phyloP scores from a whole-genome alignment of 306 rosid species.

The Prinsepia uniflora region DNA sequence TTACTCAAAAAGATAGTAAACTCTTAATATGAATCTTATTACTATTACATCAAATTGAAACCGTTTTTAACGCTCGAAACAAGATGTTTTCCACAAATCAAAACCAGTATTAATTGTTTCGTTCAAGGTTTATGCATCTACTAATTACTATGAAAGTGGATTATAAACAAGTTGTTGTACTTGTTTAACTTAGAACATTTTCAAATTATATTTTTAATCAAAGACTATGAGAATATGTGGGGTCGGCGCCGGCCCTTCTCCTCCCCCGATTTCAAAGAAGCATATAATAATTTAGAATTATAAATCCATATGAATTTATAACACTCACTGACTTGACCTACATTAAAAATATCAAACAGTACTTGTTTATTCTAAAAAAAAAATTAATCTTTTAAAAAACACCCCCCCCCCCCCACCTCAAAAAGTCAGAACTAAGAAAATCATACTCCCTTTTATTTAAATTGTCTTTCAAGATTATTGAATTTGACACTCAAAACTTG shows the following conservation, averaged over 20 bases:
- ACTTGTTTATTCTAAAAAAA: not conserved
- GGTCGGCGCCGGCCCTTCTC: constrained; percentile 65
- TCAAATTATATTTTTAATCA: not conserved
- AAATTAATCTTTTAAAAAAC: not conserved
- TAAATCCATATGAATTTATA: not conserved
- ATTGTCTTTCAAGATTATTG: not conserved
- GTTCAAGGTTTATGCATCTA: not conserved
- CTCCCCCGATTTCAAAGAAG: constrained; percentile 25
- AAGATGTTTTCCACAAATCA: constrained; percentile 15
- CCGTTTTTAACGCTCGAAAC: not conserved
- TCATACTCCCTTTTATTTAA: not conserved
- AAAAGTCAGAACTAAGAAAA: constrained; percentile 17
- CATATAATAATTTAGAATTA: not conserved
- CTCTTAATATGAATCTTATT: not conserved
- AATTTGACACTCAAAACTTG: not conserved
- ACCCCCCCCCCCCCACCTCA: not conserved
- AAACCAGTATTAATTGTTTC: constrained; percentile 5
- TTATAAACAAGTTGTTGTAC: constrained; percentile 3
- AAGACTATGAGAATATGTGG: constrained; percentile 28
- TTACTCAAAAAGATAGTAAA: not conserved
- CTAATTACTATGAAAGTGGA: not conserved
- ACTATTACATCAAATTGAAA: not conserved
- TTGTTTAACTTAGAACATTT: not conserved
- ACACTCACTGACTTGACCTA: not conserved
- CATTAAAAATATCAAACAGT: not conserved